Conservation (phyloP, 148 eudicot species). For the Heliosperma pusillum region DNA sequence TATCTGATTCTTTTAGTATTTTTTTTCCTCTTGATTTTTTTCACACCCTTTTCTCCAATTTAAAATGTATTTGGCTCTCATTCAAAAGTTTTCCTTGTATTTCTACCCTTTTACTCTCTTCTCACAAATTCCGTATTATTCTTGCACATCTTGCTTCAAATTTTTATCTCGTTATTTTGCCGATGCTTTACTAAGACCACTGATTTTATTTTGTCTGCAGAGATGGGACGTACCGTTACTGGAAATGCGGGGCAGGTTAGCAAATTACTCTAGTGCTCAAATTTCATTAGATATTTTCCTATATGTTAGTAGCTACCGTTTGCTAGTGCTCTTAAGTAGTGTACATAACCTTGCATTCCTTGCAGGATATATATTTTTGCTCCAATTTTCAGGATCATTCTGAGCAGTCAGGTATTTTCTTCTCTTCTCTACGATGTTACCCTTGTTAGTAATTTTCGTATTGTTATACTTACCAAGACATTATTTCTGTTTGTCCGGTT, state of each 20-base stretch:
- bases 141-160: not conserved
- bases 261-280: not conserved
- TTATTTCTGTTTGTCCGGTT: not conserved
- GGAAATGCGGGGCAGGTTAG: slow-evolving; percentile 51
- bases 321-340: slow-evolving; percentile 14
- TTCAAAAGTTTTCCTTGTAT: too few species aligned
- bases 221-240: slow-evolving; percentile 38
- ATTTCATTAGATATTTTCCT: not conserved
- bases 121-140: too few species aligned
- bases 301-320: slow-evolving; percentile 10
- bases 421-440: not conserved
- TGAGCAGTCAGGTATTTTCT: slow-evolving; percentile 56
- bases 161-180: too few species aligned
- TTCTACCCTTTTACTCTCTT: not conserved
- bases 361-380: slow-evolving; percentile 48
- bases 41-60: too few species aligned
- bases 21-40: too few species aligned
- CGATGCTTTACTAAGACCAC: not conserved
- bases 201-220: slow-evolving; percentile 39
- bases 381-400: slow-evolving; percentile 57
- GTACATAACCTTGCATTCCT: slow-evolving; percentile 28
- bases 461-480: not conserved
- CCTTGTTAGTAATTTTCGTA: too few species aligned
- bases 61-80: too few species aligned
- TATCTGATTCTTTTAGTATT: too few species aligned